Evolutionary conservation across 768 basidiomycete genomes (phyloP), one percentile per base, ranked within the genome.

Genomic region (Podaxis sp.): DNA sequence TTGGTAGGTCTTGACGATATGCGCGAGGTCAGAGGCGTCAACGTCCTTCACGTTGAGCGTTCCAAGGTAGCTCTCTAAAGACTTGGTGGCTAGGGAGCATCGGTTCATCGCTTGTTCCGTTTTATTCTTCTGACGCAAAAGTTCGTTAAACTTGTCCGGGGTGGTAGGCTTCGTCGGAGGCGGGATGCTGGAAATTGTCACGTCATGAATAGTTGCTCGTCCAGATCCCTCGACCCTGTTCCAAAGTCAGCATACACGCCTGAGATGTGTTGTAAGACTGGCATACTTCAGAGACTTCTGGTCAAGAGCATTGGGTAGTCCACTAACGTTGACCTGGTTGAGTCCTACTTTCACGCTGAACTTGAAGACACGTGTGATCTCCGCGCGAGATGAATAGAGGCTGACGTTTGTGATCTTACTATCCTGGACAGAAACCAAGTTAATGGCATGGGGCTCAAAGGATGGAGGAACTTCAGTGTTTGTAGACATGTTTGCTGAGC

Each of bases 191-290:
- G 76, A 75, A 38, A 80, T 63, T 15, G 75, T 73, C 0, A 82
- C 80, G 62, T 82, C 80, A 52, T 82, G 79, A 48, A 83, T 82
- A 0, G 77, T 80, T 4, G 79, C 80, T 44, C 70, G 66, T n/a
- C 80, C 79, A 19, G 74, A 67, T 9, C 80, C 81, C 70, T 82
- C 79, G 2, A 81, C 80, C 61, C 81, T 82, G 59, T 4, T 63
- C 24, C 49, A 28, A 62, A 12, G 57, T 56, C 19, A 53, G 30
- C 42, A 48, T 49, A n/a, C 22, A 42, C 30, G 19, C 46, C 9
- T 28, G 9, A 36, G 36, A 42, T 9, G 46, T 49, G 7, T n/a
- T 19, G 44, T 46, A n/a, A n/a, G 19, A 19, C 4, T 15, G 15
- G 66, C 72, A 33, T 49, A 80, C 80, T 76, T 75, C 28, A 82